Base-by-base conservation (phyloP, 371 early-diverging fungal genomes). In the Syncephalastrum monosporum region DNA sequence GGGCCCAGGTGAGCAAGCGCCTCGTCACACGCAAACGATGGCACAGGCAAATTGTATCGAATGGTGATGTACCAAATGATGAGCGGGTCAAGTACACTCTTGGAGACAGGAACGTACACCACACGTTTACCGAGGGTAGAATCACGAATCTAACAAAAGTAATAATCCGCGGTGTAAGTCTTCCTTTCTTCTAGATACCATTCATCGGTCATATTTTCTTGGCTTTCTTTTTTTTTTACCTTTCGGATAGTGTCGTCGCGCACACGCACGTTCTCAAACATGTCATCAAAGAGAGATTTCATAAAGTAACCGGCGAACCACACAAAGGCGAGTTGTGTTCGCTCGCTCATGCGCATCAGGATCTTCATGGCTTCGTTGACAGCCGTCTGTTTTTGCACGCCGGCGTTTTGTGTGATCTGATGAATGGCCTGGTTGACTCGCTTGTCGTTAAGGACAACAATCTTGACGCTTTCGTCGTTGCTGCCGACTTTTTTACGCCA, bases 31-130 rank as follows among this genome's bases (percentile, higher is more conserved):
- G 69, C 75, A 8, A 79, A 55, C 7, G 80, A 70, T 7, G 80
- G 80, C 12, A 79, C 80, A 42, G 80, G 80, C 14, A 79, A 46
- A 3, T 72, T 68, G 46, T 74, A 79, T 13, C 76, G 74, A 25
- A 79, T 71, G 3, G 76, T 67, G 50, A 79, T 66, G 42, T 74
- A 79, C 80, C 80, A 79, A 4, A 79, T 68, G 33, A 79, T 21
- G 5, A 79, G 60, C 0, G 71, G 71, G 57, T 79, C 80, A 23
- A 79, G 24, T 3, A 74, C 24, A 50, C 72, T 70, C 46, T 74
- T 76, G 1, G 73, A 59, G 0, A 74, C 71, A 8, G 80, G 80
- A 0, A 79, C 74, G 57, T 74, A 79, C 0, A 79, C 76, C 1
- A 79, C 75, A 3, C 74, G 59, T 47, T 74, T 79, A 2, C 79